phyloP scores from a whole-genome alignment of 2,329 filamentous ascomycete species.

The Thermothelomyces thermophilus region DNA sequence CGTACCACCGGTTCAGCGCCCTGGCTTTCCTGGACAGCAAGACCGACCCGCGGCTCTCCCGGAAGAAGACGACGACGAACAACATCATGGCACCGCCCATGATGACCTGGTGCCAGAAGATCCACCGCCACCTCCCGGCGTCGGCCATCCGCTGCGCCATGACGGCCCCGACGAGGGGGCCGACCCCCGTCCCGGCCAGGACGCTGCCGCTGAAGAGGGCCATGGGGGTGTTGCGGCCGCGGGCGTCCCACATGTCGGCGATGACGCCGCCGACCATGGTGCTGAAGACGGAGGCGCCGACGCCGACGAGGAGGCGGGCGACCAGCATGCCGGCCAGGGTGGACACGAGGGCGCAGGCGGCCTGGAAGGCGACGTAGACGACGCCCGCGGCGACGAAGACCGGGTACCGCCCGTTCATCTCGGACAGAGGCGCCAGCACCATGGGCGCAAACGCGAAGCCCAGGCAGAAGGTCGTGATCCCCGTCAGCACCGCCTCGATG shows the following conservation, averaged over 20 bases:
- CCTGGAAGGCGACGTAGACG: constrained; percentile 63
- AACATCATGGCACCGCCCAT: constrained; percentile 56
- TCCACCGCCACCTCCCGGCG: constrained; percentile 63
- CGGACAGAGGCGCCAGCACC: constrained; percentile 79
- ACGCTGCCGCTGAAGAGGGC: constrained; percentile 76
- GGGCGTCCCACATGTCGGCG: constrained; percentile 72
- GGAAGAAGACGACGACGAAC: constrained; percentile 63
- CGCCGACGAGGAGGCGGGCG: constrained; percentile 68
- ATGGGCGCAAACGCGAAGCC: constrained; percentile 82
- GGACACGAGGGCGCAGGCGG: constrained; percentile 65
- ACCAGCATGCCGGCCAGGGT: constrained; percentile 68
- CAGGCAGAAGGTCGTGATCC: constrained; percentile 74
- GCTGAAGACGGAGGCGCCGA: constrained; percentile 71
- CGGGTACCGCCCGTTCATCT: constrained; percentile 79
- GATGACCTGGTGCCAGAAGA: constrained; percentile 82
- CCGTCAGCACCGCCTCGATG: constrained; percentile 58
- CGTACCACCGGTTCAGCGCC: constrained; percentile 72
- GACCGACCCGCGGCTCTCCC: constrained; percentile 76
- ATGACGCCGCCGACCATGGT: constrained; percentile 92
- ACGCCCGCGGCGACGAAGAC: constrained; percentile 71
- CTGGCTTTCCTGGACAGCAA: constrained; percentile 69
- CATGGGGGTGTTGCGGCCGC: constrained; percentile 84
- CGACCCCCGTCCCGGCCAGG: constrained; percentile 70
- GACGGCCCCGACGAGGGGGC: constrained; percentile 64
- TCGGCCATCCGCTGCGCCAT: constrained; percentile 55